A percentile compares a stretch with the other conserved stretches of the same genome.
Conservation (phyloP, 257 asterid species). For the Handroanthus guayacan region DNA sequence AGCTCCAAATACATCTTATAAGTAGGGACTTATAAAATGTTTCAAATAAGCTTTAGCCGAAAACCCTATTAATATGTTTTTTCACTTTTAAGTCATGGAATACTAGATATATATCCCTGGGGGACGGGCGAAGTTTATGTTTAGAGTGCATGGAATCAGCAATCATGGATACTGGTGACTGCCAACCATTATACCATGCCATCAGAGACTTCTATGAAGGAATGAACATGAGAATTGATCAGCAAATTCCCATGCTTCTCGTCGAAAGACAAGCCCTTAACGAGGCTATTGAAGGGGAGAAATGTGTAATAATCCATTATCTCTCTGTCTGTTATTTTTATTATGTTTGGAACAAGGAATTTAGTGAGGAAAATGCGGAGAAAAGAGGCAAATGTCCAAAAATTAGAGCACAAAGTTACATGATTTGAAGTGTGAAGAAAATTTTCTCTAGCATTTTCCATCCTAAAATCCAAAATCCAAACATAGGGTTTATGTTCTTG, state of each 20-base stretch:
- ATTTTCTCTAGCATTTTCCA: no score
- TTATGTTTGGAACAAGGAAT: no score
- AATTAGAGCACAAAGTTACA: no score
- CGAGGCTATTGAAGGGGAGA: slow-evolving; percentile 98
- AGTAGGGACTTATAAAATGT: no score
- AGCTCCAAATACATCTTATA: no score
- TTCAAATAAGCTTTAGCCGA: no score
- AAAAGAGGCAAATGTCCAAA: no score
- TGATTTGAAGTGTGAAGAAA: no score
- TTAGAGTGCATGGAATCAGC: slow-evolving; percentile 98
- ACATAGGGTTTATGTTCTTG: background rate
- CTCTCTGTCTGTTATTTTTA: background rate
- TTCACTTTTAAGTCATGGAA: slow-evolving; percentile 60
- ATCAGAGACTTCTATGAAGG: slow-evolving; percentile 97
- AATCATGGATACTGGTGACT: slow-evolving; percentile 95
- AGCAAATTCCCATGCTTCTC: slow-evolving; percentile 95
- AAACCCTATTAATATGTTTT: background rate
- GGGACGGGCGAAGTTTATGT: slow-evolving; percentile 93
- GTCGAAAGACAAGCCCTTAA: slow-evolving; percentile 96
- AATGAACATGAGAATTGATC: slow-evolving; percentile 93
- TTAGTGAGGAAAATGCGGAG: no score
- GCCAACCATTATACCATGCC: slow-evolving; percentile 91
- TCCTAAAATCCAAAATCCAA: no score
- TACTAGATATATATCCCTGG: slow-evolving; percentile 72
- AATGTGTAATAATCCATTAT: slow-evolving; percentile 55